Percentiles rank a stretch among this genome's conserved stretches.
phyloP scores from a whole-genome alignment of 495 filamentous ascomycete genomes.

The Podospora pseudocomata region DNA sequence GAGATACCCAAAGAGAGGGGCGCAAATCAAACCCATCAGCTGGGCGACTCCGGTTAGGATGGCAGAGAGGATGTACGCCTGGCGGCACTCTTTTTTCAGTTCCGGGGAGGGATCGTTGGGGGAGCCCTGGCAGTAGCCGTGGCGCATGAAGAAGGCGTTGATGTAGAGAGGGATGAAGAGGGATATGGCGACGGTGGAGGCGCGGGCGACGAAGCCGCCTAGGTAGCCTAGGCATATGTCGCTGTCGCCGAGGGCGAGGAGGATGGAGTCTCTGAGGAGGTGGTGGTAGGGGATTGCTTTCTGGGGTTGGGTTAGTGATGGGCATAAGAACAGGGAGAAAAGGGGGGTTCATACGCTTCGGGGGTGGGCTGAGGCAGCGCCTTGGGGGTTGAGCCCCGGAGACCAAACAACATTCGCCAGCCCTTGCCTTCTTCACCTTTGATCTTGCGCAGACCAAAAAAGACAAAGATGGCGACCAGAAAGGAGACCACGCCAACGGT shows the following conservation, averaged over 20 bases:
- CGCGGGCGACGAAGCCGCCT: conserved; percentile 90
- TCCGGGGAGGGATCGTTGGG: conserved; percentile 57
- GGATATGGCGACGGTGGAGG: conserved; percentile 92
- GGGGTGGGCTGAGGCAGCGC: conserved; percentile 15
- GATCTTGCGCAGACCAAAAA: conserved; percentile 74
- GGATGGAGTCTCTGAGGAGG: conserved; percentile 60
- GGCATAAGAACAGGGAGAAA: neutral
- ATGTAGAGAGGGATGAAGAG: conserved; percentile 90
- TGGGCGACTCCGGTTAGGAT: conserved; percentile 85
- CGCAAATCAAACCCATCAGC: conserved; percentile 75
- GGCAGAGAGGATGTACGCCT: conserved; percentile 80
- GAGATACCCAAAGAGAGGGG: conserved; percentile 80
- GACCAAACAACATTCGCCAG: conserved; percentile 51
- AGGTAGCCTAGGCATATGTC: conserved; percentile 84
- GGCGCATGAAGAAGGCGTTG: conserved; percentile 81
- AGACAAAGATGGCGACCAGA: conserved; percentile 66
- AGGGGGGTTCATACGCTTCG: conserved; percentile 17
- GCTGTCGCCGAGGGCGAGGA: conserved; percentile 67
- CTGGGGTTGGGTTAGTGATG: conserved; percentile 10
- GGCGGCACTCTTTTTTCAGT: conserved; percentile 73
- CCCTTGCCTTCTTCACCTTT: conserved; percentile 75
- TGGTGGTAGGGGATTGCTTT: conserved; percentile 44
- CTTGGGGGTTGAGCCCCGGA: conserved; percentile 22
- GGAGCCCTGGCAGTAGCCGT: conserved; percentile 68
- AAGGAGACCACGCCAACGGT: conserved; percentile 71